These are phyloP conservation scores for Uromyces viciae-fabae DNA, from an alignment of 1,284 basidiomycete genomes.

Conservation along the genomic window DNA sequence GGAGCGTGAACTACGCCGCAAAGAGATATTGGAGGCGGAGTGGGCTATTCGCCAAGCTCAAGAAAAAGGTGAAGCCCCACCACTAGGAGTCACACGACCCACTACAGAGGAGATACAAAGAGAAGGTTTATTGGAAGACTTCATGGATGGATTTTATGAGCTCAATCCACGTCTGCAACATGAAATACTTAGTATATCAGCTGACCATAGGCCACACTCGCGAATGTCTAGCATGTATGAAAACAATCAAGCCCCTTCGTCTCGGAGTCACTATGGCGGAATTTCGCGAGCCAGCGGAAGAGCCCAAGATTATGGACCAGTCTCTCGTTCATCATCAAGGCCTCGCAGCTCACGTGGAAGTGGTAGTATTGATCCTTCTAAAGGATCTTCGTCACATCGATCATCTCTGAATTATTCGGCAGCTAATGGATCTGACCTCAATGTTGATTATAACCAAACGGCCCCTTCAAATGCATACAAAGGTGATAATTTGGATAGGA, in stretches of 20 bases:
- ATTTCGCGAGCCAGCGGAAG: conserved; percentile 3
- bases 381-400: background rate
- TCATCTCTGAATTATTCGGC: conserved; percentile 15
- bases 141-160: conserved; percentile 14
- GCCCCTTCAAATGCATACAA: background rate
- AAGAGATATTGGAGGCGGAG: conserved; percentile 15
- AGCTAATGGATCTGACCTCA: background rate
- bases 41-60: conserved; percentile 12
- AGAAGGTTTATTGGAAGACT: conserved; percentile 30
- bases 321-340: conserved; percentile 26
- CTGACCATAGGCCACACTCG: conserved; percentile 17
- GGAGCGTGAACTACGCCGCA: conserved; percentile 25
- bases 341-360: background rate
- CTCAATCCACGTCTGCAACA: conserved; percentile 31
- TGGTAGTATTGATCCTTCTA: background rate
- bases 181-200: conserved; percentile 28
- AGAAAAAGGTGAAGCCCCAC: conserved; percentile 18
- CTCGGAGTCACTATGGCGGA: background rate
- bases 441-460: background rate
- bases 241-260: background rate
- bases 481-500: background rate
- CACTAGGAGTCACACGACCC: conserved; percentile 33
- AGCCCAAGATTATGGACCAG: conserved; percentile 1
- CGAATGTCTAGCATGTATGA: background rate
- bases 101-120: conserved; percentile 17